Conservation (phyloP, 2,329 filamentous ascomycete genomes). For the Exophiala mesophila region DNA sequence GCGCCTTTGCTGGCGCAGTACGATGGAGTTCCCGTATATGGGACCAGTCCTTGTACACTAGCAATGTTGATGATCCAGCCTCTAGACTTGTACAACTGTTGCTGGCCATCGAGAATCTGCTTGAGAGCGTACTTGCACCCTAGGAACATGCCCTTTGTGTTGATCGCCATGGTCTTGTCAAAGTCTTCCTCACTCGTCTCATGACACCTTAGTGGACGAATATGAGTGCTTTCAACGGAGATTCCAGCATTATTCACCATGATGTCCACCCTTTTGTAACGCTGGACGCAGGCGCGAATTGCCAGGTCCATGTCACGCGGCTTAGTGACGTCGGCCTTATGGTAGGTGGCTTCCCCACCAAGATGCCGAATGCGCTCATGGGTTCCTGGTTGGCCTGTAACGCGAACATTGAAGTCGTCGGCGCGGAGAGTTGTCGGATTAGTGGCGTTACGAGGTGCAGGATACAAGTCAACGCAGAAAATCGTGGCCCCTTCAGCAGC, state of each 20-base stretch:
- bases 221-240: conserved; percentile 22
- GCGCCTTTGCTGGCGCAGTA: conserved; percentile 48
- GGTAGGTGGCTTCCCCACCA: conserved; percentile 16
- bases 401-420: conserved; percentile 13
- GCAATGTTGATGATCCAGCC: conserved; percentile 43
- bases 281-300: conserved; percentile 17
- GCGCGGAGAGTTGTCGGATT: conserved; percentile 11
- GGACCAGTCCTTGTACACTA: conserved; percentile 16
- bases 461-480: conserved; percentile 28
- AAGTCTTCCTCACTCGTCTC: conserved; percentile 66
- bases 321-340: conserved; percentile 18
- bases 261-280: conserved; percentile 59
- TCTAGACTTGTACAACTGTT: conserved; percentile 5
- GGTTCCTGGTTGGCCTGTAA: conserved; percentile 17
- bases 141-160: conserved; percentile 94
- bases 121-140: conserved; percentile 82
- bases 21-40: conserved; percentile 15
- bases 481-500: conserved; percentile 63
- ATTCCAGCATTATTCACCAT: conserved; percentile 98
- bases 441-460: conserved; percentile 13
- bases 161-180: conserved; percentile 88
- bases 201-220: conserved; percentile 16
- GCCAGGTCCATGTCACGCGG: conserved; percentile 19
- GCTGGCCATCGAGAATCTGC: conserved; percentile 23
- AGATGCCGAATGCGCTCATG: conserved; percentile 21